These are phyloP conservation scores for Kluyveromyces lactis DNA, from an alignment of 805 yeast genomes.

Conservation along the genomic window DNA sequence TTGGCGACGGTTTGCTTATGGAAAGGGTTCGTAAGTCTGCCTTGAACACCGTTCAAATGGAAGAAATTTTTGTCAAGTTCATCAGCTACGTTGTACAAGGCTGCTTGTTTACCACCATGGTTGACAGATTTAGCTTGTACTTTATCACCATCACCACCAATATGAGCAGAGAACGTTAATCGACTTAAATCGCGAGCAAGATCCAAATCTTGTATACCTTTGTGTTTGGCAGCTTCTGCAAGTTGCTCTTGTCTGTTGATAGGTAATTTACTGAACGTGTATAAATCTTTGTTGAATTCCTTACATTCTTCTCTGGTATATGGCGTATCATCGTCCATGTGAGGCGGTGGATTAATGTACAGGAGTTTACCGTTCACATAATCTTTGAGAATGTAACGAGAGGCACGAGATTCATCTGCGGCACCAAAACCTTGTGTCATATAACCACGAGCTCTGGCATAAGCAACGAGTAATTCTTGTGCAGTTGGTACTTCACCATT, in stretches of 20 bases:
- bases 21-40: constrained; percentile 63
- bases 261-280: constrained; percentile 56
- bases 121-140: constrained; percentile 44
- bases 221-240: constrained; percentile 48
- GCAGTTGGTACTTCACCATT: constrained; percentile 75
- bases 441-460: constrained; percentile 94
- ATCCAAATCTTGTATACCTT: constrained; percentile 53
- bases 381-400: constrained; percentile 86
- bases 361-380: constrained; percentile 87
- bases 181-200: constrained; percentile 60
- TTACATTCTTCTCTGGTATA: constrained; percentile 43
- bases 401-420: constrained; percentile 93
- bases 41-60: constrained; percentile 54
- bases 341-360: constrained; percentile 85
- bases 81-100: constrained; percentile 66
- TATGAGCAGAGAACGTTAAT: constrained; percentile 73
- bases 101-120: constrained; percentile 80
- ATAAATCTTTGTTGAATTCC: constrained; percentile 69
- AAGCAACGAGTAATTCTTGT: constrained; percentile 79
- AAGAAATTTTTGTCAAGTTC: constrained; percentile 85
- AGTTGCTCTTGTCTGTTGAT: constrained; percentile 69
- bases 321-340: constrained; percentile 46
- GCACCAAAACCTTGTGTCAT: constrained; percentile 96
- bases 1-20: constrained; percentile 39
- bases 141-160: constrained; percentile 39